Base-by-base conservation (phyloP, 2,329 filamentous ascomycete genomes). In the Hypoxylon sp. region DNA sequence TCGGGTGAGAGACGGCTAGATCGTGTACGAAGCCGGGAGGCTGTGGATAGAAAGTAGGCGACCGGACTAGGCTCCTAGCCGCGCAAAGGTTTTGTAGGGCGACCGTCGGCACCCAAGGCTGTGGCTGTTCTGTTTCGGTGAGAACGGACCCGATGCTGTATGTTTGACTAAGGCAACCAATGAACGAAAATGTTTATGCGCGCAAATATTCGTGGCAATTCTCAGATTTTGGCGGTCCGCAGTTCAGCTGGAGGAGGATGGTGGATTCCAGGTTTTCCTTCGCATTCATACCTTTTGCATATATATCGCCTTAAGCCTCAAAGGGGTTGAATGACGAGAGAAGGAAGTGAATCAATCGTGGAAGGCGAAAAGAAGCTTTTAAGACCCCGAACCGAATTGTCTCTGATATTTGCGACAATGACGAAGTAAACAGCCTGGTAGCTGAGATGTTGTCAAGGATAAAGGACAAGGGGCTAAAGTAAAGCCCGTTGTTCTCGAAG, bases 401-500 rank as follows among this genome's bases (percentile, higher is more conserved):
- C 71, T 77, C 73, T 74, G 48, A 57, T 59, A 59, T 58, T 22
- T 73, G 70, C 71, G 68, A 70, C 70, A 66, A 57, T 44, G 66
- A 66, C 65, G 55, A 59, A 66, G 58, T 59, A 55, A 64, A 59
- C 35, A 44, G 46, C 31, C 52, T 69, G 44, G 52, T 37, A 60
- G 47, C 19, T 48, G 62, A 67, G 68, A 74, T 66, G 71, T 69
- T 50, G 35, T 47, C 65, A 66, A 63, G 61, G 65, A 52, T 64
- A 69, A 53, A 31, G 33, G 63, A 66, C 64, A 70, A 69, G 71
- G 71, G 71, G 52, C 53, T 19, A 52, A 63, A 63, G 69, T 64
- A 73, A 75, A 73, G 70, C 53, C 37, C 70, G 71, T 74, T 75
- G 75, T 75, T 74, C 73, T 76, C 74, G 74, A 76, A 73, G 71